Percentiles rank a stretch among this genome's conserved stretches.
These are phyloP conservation scores for Penicillium bialowiezense DNA, from an alignment of 495 filamentous ascomycete species.

Conservation along the genomic window DNA sequence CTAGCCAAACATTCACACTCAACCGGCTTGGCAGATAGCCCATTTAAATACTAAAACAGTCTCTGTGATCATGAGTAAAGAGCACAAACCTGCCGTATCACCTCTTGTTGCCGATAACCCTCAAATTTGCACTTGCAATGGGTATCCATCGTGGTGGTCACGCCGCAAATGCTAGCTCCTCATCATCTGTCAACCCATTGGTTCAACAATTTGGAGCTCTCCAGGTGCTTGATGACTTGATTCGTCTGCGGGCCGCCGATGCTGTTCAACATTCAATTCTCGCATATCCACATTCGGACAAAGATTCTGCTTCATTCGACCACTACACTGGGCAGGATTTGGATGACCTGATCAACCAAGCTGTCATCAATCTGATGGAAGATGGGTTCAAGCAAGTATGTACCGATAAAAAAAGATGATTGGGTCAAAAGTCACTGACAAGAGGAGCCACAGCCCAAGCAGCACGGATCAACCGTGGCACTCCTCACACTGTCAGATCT, in stretches of 20 bases:
- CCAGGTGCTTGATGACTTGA: constrained; percentile 45
- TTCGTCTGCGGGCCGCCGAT: constrained; percentile 49
- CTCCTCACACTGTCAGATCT: constrained; percentile 55
- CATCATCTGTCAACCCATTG: constrained; percentile 16
- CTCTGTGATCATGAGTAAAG: neutral
- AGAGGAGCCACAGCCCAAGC: constrained; percentile 24
- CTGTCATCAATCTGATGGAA: constrained; percentile 35
- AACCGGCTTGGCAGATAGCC: neutral
- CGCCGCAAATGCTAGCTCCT: constrained; percentile 7
- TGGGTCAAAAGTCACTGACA: neutral
- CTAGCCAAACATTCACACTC: neutral
- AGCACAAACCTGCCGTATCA: neutral
- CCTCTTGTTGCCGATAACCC: neutral
- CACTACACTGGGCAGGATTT: constrained; percentile 52
- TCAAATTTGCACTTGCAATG: constrained; percentile 11
- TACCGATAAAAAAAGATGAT: neutral
- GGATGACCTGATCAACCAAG: constrained; percentile 52
- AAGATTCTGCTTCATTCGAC: constrained; percentile 41
- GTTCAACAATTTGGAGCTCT: constrained; percentile 34
- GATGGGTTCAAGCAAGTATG: constrained; percentile 36
- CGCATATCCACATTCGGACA: constrained; percentile 44
- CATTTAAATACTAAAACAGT: neutral
- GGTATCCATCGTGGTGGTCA: constrained; percentile 28
- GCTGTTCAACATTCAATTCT: constrained; percentile 49
- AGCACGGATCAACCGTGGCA: constrained; percentile 42